Conservation (phyloP, 140 eudicot species). For the Oenanthe javanica region DNA sequence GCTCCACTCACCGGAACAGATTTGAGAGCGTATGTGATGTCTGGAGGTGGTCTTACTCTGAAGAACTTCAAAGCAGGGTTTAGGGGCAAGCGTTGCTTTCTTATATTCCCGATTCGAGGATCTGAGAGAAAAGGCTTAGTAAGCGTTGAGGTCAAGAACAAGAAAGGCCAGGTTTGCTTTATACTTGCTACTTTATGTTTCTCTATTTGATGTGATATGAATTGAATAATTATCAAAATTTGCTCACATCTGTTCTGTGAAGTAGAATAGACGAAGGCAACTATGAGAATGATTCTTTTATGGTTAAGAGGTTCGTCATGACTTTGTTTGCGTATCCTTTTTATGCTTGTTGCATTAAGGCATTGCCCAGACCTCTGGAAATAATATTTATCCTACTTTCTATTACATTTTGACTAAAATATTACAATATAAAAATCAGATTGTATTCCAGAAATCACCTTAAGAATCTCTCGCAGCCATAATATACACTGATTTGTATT, state of each 20-base stretch:
- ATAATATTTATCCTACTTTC: not conserved
- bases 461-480: not conserved
- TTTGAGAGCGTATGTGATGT: constrained; percentile 93
- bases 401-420: not conserved
- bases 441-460: not conserved
- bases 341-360: not conserved
- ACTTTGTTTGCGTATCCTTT: not conserved
- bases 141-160: constrained; percentile 89
- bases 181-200: not conserved
- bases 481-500: not conserved
- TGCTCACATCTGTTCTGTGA: not conserved
- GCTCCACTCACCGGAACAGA: constrained; percentile 90
- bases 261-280: not conserved
- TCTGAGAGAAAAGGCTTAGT: constrained; percentile 91
- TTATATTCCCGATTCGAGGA: constrained; percentile 86
- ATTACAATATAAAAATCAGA: not conserved
- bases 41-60: constrained; percentile 83
- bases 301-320: not conserved
- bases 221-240: not conserved
- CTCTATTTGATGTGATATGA: not conserved
- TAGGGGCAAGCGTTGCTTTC: constrained; percentile 81
- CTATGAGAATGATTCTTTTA: not conserved
- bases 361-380: not conserved
- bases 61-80: constrained; percentile 60
- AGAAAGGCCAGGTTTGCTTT: constrained; percentile 61